Evolutionary conservation across 2,329 filamentous ascomycete genomes (phyloP).

Genomic region (Penicillium sp.): DNA sequence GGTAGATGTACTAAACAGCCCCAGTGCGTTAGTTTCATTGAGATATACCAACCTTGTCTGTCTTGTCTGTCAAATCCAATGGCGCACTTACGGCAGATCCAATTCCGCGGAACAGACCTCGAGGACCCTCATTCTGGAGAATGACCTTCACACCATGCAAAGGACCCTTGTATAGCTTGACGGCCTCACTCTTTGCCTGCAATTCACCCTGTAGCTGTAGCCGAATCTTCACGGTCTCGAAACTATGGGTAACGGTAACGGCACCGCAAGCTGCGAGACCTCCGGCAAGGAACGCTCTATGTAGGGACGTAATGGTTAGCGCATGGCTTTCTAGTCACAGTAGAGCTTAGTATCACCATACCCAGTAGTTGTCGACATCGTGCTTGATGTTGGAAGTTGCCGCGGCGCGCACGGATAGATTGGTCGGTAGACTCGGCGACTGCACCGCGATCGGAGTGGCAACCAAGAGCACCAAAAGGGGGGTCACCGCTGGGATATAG

Average conservation of each 20-base stretch:
- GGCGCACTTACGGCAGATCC: slow-evolving; percentile 66
- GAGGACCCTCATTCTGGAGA: slow-evolving; percentile 81
- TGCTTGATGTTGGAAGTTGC: background rate
- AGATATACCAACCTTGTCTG: background rate
- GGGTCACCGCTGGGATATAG: background rate
- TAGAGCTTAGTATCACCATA: slow-evolving; percentile 24
- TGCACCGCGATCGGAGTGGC: slow-evolving; percentile 1
- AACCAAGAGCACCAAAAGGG: background rate
- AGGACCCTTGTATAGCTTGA: slow-evolving; percentile 86
- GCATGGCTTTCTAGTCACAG: background rate
- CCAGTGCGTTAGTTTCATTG: background rate
- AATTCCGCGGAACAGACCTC: slow-evolving; percentile 83
- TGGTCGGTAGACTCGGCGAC: background rate
- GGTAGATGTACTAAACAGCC: slow-evolving; percentile 72
- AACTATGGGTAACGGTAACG: slow-evolving; percentile 95
- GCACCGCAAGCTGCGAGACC: slow-evolving; percentile 96
- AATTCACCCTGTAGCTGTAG: slow-evolving; percentile 97
- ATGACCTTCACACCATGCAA: slow-evolving; percentile 90
- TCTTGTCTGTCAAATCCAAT: too few relatives aligned
- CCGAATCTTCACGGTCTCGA: slow-evolving; percentile 98
- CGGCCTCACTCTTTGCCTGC: slow-evolving; percentile 79
- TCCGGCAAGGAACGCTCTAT: slow-evolving; percentile 86
- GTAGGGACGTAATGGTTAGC: slow-evolving; percentile 9
- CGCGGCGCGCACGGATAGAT: background rate
- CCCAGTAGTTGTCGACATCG: slow-evolving; percentile 56